phyloP scores from a whole-genome alignment of 352 stramenopile species.

The Globisporangium perplexum region DNA sequence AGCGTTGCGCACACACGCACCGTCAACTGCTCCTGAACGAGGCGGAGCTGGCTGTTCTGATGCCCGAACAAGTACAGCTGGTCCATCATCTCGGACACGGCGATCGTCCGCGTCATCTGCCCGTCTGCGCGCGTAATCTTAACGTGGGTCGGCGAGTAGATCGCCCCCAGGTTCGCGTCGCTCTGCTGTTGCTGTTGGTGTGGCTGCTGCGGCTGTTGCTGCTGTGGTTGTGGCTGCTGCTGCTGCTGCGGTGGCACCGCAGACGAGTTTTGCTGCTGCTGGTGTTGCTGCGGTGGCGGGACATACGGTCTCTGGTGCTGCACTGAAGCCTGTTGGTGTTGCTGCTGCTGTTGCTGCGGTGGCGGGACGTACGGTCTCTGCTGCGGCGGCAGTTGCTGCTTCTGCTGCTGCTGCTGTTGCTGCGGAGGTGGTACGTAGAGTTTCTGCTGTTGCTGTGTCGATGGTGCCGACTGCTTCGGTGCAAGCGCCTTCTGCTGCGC shows the following conservation, averaged over 20 bases:
- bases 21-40: conserved; percentile 58
- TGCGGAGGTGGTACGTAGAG: conserved; percentile 6
- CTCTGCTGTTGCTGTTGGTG: conserved; percentile 1
- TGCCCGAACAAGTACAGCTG: conserved; percentile 65
- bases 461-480: conserved; percentile 5
- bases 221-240: not conserved
- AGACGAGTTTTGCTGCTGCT: conserved; percentile 4
- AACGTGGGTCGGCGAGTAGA: conserved; percentile 67
- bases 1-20: conserved; percentile 32
- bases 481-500: not conserved
- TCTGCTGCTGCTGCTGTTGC: conserved; percentile 12
- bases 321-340: conserved; percentile 3
- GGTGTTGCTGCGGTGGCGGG: conserved; percentile 1
- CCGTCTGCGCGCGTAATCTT: conserved; percentile 68
- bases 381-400: conserved; percentile 7
- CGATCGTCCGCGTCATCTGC: conserved; percentile 64
- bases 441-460: conserved; percentile 3
- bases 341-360: conserved; percentile 13
- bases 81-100: conserved; percentile 77
- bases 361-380: not conserved
- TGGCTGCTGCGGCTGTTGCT: not conserved
- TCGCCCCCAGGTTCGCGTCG: conserved; percentile 25
- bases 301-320: conserved; percentile 1
- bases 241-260: not conserved
- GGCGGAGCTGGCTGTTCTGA: conserved; percentile 55